A percentile compares a stretch with the other conserved stretches of the same genome.
Evolutionary conservation across 352 stramenopile genomes (phyloP).

Genomic region (Peronospora belbahrii): DNA sequence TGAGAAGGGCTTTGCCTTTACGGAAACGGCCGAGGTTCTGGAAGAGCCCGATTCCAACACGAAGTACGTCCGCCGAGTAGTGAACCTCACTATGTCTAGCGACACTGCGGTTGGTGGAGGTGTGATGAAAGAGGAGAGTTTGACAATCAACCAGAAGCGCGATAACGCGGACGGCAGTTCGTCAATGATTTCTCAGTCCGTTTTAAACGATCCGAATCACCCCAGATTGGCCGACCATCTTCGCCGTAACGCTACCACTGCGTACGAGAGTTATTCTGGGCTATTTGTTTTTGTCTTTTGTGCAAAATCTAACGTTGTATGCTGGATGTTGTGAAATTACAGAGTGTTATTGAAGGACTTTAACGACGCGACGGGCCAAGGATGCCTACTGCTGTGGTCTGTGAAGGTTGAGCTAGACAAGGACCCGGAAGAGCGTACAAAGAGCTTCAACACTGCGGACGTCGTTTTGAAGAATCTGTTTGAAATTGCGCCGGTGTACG

Average conservation of each 20-base stretch:
- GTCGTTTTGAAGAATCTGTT: constrained; percentile 87
- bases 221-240: constrained; percentile 56
- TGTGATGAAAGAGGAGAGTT: constrained; percentile 80
- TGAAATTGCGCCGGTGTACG: constrained; percentile 75
- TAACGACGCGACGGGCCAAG: constrained; percentile 55
- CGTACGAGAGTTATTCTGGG: constrained; percentile 34
- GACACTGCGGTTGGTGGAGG: constrained; percentile 53
- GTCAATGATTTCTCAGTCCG: constrained; percentile 51
- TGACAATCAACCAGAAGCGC: constrained; percentile 73
- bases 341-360: constrained; percentile 78
- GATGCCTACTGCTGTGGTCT: constrained; percentile 74
- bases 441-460: constrained; percentile 75
- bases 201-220: constrained; percentile 67
- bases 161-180: constrained; percentile 67
- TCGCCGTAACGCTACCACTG: constrained; percentile 68
- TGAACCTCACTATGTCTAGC: constrained; percentile 76
- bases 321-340: constrained; percentile 2
- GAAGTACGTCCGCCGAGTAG: constrained; percentile 75
- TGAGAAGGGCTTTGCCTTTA: constrained; percentile 82
- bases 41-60: constrained; percentile 68
- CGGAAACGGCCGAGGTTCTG: constrained; percentile 60
- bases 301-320: constrained; percentile 4
- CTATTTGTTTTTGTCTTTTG: background rate
- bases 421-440: constrained; percentile 59
- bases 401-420: constrained; percentile 78